Evolutionary conservation across 305 asterid species (phyloP), one percentile per base, ranked within the genome.

Genomic region (Coffea humblotiana): DNA sequence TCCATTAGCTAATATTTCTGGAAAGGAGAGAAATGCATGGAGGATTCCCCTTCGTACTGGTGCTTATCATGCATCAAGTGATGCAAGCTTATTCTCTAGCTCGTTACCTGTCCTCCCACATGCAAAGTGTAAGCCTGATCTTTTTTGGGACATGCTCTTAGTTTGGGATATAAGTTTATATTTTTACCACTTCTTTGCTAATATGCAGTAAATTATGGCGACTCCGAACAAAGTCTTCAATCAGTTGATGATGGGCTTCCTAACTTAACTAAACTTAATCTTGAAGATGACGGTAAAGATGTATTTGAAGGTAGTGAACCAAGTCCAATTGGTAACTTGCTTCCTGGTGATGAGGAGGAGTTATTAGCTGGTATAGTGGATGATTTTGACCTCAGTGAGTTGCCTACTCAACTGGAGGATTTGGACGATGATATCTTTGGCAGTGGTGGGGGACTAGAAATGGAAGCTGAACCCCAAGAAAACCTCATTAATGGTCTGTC

Each of bases 391-490:
- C 96, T 94, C 71, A 88, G 87, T 76, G 95, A 91, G 63, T 86
- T 96, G 88, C 99, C 98, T 47, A 89, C 93, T 82, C 98, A 92
- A 71, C 84, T 92, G 40, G 98, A 92, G 89, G 99, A 92, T 56
- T 89, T 94, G 88, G 99, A 96, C 32, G 99, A 96, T 85, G 99
- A 96, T 89, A 84, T 94, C 64, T 94, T 94, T 84, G 95, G 92
- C 78, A 94, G 93, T 84, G 97, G 96, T 77, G 98, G 98, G 58
- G 98, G 98, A 1, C 74, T 94, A 69, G 98, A 96, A 84, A 84
- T 96, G 61, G 99, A 94, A 77, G 56, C 83, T 49, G 97, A 87
- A 67, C 51, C 56, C 82, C 90, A 79, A 43, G 94, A 91, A 65
- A 89, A 43, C 81, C 71, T 84, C 60, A 79, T 80, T 51, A 88